A percentile compares a stretch with the other conserved stretches of the same genome.
These are phyloP conservation scores for Tricholoma hemisulphureum DNA, from an alignment of 768 basidiomycete genomes.

Conservation along the genomic window DNA sequence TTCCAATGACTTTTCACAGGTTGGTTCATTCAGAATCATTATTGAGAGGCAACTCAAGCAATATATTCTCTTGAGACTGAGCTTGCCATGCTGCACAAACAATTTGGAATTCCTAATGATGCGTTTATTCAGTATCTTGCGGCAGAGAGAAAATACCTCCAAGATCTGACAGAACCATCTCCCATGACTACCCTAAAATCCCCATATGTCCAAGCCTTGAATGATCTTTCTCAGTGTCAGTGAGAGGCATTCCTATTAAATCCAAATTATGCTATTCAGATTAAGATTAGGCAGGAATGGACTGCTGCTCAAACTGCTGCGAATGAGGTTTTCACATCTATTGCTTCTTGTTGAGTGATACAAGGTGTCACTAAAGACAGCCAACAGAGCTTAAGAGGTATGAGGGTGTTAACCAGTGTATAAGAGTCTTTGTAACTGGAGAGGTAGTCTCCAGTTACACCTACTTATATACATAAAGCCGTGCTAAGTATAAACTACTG, in stretches of 20 bases:
- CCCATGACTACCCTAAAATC: neutral
- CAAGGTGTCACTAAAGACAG: too few relatives aligned
- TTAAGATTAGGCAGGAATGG: constrained; percentile 1
- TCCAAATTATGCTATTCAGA: neutral
- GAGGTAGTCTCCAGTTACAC: too few relatives aligned
- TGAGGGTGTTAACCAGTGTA: too few relatives aligned
- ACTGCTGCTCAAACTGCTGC: neutral
- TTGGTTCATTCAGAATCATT: constrained; percentile 3
- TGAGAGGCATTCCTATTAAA: neutral
- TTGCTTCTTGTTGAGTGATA: too few relatives aligned
- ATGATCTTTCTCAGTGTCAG: constrained; percentile 2
- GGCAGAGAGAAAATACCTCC: neutral
- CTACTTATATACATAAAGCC: too few relatives aligned
- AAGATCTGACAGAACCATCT: constrained; percentile 1
- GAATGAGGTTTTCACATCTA: constrained; percentile 1
- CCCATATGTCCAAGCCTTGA: constrained; percentile 2
- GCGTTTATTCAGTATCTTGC: neutral
- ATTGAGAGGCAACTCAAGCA: constrained; percentile 2
- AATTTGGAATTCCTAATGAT: constrained; percentile 1
- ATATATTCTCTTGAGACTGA: neutral
- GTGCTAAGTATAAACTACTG: too few relatives aligned
- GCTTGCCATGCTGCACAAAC: neutral
- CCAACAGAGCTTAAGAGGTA: too few relatives aligned
- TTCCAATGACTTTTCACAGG: neutral
- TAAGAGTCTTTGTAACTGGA: too few relatives aligned